phyloP scores from a whole-genome alignment of 2,329 filamentous ascomycete genomes.

The Talaromyces sp. region DNA sequence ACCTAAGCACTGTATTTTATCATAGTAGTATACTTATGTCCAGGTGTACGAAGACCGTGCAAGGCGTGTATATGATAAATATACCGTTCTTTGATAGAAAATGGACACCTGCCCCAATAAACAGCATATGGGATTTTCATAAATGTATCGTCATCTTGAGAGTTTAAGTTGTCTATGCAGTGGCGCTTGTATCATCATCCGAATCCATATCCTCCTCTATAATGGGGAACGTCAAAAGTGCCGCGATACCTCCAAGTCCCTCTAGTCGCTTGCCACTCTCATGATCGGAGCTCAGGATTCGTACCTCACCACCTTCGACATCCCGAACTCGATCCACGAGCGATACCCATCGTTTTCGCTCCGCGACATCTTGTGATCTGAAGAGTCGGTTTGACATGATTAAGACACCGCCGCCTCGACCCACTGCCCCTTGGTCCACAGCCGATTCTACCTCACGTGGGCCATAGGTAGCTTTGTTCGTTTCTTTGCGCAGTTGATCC shows the following conservation, averaged over 20 bases:
- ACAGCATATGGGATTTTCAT: neutral
- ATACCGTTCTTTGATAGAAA: no score
- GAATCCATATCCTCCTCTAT: constrained; percentile 75
- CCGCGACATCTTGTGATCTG: constrained; percentile 75
- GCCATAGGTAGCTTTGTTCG: constrained; percentile 90
- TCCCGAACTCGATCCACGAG: constrained; percentile 87
- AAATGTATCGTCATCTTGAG: neutral
- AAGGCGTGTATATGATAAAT: no score
- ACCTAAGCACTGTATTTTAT: no score
- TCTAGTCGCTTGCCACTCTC: constrained; percentile 88
- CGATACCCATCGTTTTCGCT: constrained; percentile 76
- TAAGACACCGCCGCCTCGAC: constrained; percentile 79
- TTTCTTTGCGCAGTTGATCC: constrained; percentile 75
- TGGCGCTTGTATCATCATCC: constrained; percentile 34
- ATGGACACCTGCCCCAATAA: no score
- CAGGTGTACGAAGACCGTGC: no score
- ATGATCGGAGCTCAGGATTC: constrained; percentile 89
- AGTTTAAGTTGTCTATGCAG: neutral
- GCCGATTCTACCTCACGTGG: constrained; percentile 78
- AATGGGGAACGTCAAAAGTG: constrained; percentile 86
- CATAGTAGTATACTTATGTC: no score
- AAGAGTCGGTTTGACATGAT: constrained; percentile 88
- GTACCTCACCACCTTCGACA: constrained; percentile 78
- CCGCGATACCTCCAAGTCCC: constrained; percentile 82
- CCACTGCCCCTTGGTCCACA: constrained; percentile 84